Base-by-base conservation (phyloP, 495 filamentous ascomycete genomes). In the Hyaloscypha variabilis region DNA sequence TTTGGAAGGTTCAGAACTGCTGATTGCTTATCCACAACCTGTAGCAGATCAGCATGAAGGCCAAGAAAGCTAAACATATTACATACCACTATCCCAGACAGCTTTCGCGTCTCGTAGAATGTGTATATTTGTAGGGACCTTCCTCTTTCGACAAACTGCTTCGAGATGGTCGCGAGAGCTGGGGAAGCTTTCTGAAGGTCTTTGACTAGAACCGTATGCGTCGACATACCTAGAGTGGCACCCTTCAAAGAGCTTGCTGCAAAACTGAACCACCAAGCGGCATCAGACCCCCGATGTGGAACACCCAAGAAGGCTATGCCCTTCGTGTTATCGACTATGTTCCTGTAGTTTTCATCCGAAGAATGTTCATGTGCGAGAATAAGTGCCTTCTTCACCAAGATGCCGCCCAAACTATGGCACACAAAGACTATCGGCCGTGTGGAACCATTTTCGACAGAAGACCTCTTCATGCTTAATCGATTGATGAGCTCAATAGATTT, bases 401-500 rank as follows among this genome's bases (percentile, higher is more conserved):
- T 71, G 0, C 72, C 72, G 10, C 72, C 72, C 24, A 73, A 25
- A 56, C 72, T 74, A 60, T 74, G 71, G 26, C 62, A 69, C 31
- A 74, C 58, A 56, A 73, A 74, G 13, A 74, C 51, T n/a, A 69
- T 51, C 2, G 61, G 59, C n/a, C 58, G 34, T 4, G 28, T 49
- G 53, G 28, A n/a, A 21, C 29, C 51, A 50, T 17, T 39, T 17
- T 29, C 56, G 31, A 34, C 2, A 36, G 58, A 67, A 17, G 17
- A 13, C 5, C 59, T 25, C 26, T 62, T 30, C 13, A 25, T 26
- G 23, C 6, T 30, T 49, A 62, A 39, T 29, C 59, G 36, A 62
- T 62, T 30, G 19, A 62, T 23, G 23, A 62, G 57, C 26, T 30
- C 31, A 1, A 17, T 30, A 21, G 57, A 25, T 31, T 59, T 30